phyloP scores from a whole-genome alignment of 2,329 filamentous ascomycete genomes.

The Fusarium nanum region DNA sequence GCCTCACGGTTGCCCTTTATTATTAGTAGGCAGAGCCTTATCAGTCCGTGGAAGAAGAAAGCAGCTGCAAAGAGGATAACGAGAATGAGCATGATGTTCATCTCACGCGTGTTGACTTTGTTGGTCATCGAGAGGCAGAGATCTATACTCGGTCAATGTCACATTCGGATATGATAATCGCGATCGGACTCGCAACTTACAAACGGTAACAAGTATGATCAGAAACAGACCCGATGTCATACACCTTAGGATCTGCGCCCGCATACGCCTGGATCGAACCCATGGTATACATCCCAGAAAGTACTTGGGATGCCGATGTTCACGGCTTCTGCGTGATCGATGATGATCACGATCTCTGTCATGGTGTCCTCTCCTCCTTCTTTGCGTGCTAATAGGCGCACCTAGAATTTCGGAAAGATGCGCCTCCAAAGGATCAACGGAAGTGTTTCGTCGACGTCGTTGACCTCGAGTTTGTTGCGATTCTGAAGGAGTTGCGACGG shows the following conservation, averaged over 20 bases:
- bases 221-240: conserved; percentile 75
- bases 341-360: conserved; percentile 18
- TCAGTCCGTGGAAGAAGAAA: conserved; percentile 83
- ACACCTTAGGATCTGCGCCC: conserved; percentile 68
- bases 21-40: conserved; percentile 77
- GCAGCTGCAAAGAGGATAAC: conserved; percentile 79
- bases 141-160: conserved; percentile 61
- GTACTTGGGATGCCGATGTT: conserved; percentile 49
- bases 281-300: conserved; percentile 68
- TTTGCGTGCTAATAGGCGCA: conserved; percentile 1
- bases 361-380: conserved; percentile 9
- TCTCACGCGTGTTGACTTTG: conserved; percentile 72
- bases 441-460: conserved; percentile 7
- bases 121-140: conserved; percentile 76
- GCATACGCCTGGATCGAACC: conserved; percentile 64
- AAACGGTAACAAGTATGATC: conserved; percentile 69
- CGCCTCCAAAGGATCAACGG: conserved; percentile 26
- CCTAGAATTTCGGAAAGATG: conserved; percentile 35
- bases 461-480: conserved; percentile 16
- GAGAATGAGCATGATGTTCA: conserved; percentile 83
- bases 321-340: conserved; percentile 21
- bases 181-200: conserved; percentile 61
- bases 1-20: conserved; percentile 58
- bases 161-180: background rate
- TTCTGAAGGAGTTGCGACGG: conserved; percentile 23